phyloP scores from a whole-genome alignment of 345 rosid species.

The Syzygium oleosum region DNA sequence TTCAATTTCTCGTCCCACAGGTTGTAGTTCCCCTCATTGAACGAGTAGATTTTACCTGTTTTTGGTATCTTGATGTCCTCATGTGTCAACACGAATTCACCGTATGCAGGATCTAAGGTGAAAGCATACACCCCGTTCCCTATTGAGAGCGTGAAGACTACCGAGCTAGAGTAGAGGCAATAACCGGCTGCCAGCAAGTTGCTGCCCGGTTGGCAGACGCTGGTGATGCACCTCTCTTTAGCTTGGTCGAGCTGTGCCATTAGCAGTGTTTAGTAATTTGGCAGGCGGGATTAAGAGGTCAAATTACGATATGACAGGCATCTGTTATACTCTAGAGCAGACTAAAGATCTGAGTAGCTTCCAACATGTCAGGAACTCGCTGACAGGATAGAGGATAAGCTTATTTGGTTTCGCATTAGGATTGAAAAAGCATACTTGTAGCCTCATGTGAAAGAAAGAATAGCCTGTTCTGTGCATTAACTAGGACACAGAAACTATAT shows the following conservation, averaged over 20 bases:
- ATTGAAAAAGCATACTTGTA: not conserved
- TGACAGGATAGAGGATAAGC: not conserved
- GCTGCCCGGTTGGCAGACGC: conserved; percentile 25
- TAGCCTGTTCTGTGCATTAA: not conserved
- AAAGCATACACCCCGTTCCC: conserved; percentile 24
- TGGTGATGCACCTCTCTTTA: conserved; percentile 17
- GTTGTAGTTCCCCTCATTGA: conserved; percentile 29
- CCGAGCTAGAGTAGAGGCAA: conserved; percentile 25
- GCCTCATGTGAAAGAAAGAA: not conserved
- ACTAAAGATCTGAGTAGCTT: not conserved
- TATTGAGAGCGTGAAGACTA: conserved; percentile 22
- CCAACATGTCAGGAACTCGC: not conserved
- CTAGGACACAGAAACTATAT: not conserved
- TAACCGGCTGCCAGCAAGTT: conserved; percentile 30
- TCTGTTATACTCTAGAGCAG: not conserved
- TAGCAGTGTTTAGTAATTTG: not conserved
- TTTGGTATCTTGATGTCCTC: conserved; percentile 26
- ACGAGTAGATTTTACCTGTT: conserved; percentile 16
- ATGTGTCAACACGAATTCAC: conserved; percentile 24
- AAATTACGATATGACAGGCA: not conserved
- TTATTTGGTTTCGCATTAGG: not conserved
- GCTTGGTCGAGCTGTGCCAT: conserved; percentile 18
- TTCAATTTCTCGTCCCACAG: conserved; percentile 25
- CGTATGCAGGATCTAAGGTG: conserved; percentile 21
- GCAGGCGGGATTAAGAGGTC: not conserved